phyloP scores from a whole-genome alignment of 441 rosid genomes.

The Sinapis alba region DNA sequence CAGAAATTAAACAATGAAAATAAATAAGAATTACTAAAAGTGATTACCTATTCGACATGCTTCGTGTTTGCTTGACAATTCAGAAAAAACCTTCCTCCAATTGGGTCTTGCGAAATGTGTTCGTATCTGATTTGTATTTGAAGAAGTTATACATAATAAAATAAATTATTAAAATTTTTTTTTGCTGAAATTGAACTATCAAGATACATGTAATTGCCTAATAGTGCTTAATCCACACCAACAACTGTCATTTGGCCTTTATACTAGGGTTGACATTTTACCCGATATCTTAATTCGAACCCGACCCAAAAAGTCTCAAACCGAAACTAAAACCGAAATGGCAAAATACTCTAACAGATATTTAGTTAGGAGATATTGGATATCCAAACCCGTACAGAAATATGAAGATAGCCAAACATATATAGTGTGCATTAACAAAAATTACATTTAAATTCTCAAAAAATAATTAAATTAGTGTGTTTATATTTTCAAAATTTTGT shows the following conservation, averaged over 20 bases:
- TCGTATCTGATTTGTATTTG: conserved; percentile 56
- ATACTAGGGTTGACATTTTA: too few species aligned
- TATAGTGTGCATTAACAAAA: too few species aligned
- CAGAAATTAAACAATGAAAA: neutral
- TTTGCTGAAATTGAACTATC: neutral
- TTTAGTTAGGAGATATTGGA: too few species aligned
- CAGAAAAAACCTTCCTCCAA: conserved; percentile 83
- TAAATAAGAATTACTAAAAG: neutral
- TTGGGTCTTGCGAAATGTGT: conserved; percentile 97
- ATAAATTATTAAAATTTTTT: neutral
- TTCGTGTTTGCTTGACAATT: conserved; percentile 43
- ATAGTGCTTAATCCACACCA: neutral
- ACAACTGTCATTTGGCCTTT: neutral
- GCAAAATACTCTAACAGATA: too few species aligned
- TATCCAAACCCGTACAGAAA: too few species aligned
- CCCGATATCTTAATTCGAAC: too few species aligned
- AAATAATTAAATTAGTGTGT: too few species aligned
- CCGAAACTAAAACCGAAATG: too few species aligned
- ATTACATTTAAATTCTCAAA: too few species aligned
- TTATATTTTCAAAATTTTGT: too few species aligned
- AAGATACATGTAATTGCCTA: neutral
- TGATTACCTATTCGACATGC: conserved; percentile 54
- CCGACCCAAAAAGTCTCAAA: too few species aligned
- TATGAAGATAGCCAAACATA: too few species aligned
- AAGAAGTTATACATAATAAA: neutral